Conservation (phyloP, 1,284 basidiomycete genomes). For the Cryptococcus deneoformans region DNA sequence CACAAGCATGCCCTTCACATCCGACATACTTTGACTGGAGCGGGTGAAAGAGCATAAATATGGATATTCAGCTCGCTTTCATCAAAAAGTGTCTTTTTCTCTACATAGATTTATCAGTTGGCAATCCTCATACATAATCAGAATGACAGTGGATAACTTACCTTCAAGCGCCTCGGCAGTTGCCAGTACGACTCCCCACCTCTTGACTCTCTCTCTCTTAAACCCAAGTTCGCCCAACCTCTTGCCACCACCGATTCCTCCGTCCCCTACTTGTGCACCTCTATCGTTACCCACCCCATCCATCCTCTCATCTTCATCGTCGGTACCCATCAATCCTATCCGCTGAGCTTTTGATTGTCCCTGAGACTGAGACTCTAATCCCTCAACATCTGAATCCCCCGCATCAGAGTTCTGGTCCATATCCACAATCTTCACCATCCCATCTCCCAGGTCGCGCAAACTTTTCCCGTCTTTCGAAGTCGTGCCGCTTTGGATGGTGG, state of each 20-base stretch:
- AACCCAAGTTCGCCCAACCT: constrained; percentile 8
- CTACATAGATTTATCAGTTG: constrained; percentile 13
- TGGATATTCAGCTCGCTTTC: constrained; percentile 27
- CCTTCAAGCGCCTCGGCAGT: constrained; percentile 33
- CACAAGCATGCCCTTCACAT: too few relatives aligned
- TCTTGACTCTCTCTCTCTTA: constrained; percentile 20
- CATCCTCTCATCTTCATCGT: neutral
- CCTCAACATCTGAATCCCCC: constrained; percentile 7
- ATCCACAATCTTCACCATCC: constrained; percentile 37
- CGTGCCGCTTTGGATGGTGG: neutral
- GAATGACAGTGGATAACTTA: constrained; percentile 13
- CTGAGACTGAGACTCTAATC: neutral
- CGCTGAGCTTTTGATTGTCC: too few relatives aligned
- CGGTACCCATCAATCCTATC: neutral
- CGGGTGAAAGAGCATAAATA: constrained; percentile 37
- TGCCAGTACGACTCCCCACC: constrained; percentile 42
- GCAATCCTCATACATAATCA: neutral
- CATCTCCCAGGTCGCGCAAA: constrained; percentile 19
- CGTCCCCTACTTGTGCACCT: constrained; percentile 11
- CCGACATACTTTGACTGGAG: constrained; percentile 19
- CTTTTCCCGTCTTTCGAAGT: constrained; percentile 17
- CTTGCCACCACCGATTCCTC: constrained; percentile 3
- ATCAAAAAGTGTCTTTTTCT: constrained; percentile 39
- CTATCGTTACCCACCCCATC: constrained; percentile 17
- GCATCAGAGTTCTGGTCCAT: constrained; percentile 39